Base-by-base conservation (phyloP, 352 stramenopile genomes). In the Phytophthora multivora region DNA sequence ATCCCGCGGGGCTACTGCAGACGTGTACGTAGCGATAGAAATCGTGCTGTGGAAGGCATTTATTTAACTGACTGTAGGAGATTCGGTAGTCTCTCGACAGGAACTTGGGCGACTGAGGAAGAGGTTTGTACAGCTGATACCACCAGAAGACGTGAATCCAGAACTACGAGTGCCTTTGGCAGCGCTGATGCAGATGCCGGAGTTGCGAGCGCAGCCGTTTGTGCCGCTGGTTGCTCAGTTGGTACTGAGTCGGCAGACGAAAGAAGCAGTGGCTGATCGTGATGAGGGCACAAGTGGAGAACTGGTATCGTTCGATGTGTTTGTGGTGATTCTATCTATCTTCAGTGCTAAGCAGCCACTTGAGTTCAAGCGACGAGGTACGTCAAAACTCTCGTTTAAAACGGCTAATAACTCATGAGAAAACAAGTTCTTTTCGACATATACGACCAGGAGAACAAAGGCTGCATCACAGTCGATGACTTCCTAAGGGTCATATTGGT, bases 271-370 rank as follows among this genome's bases (percentile, higher is more conserved):
- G 39, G 26, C 26, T 31, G 26, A 31, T 31, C 5, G 26, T 31
- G 26, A 10, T 31, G 26, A 31, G 26, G 28, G 11, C 11, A 33
- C 28, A 33, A 33, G 28, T 33, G 28, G 46, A 28, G 41, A 57
- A 19, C 7, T 12, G 25, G 9, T 79, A 33, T 35, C 38, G 11
- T 83, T 79, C 25, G 50, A 47, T 16, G 48, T 41, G 1, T 82
- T 83, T 49, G 35, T 80, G 23, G 69, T 73, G 7, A 30, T 75
- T 19, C 46, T 83, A 2, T 53, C 59, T 2, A 48, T 80, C 25
- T 75, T 83, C 23, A 81, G 65, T 38, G 46, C 45, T 7, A 86
- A 78, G 23, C 73, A 83, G 31, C 60, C 61, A 28, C n/a, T 74
- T 16, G 35, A 57, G 3, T 4, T 70, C 30, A 86, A 83, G 35